A percentile compares a stretch with the other conserved stretches of the same genome.
These are phyloP conservation scores for Fraxinus platypoda DNA, from an alignment of 305 asterid genomes.

Conservation along the genomic window DNA sequence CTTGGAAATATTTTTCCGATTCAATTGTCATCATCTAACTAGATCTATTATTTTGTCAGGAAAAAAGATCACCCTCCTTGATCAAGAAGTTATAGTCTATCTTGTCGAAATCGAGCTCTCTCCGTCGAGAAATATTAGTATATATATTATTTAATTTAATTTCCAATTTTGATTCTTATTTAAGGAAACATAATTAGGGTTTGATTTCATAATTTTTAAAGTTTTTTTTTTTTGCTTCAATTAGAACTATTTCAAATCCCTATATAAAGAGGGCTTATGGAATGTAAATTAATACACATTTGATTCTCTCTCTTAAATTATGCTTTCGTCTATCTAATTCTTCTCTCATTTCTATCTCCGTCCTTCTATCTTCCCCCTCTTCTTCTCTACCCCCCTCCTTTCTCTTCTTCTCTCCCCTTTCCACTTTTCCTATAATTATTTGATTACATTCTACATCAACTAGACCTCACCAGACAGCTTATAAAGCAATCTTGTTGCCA, in stretches of 20 bases:
- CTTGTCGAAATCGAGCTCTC: background rate
- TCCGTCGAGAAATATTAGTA: background rate
- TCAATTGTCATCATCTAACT: background rate
- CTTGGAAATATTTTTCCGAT: background rate
- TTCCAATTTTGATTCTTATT: background rate
- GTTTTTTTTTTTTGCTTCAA: background rate
- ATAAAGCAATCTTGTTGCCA: background rate
- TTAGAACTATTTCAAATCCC: background rate
- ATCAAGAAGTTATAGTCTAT: background rate
- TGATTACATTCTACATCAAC: background rate
- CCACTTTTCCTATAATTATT: background rate
- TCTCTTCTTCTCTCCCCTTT: background rate
- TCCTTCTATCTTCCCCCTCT: background rate
- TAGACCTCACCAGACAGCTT: background rate
- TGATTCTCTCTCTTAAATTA: background rate
- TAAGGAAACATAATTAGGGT: background rate
- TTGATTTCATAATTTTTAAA: background rate
- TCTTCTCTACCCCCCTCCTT: background rate
- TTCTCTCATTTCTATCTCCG: background rate
- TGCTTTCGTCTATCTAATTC: background rate
- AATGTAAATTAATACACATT: background rate
- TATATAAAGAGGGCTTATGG: background rate
- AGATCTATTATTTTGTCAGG: background rate
- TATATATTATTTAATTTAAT: too few relatives aligned
- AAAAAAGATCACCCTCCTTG: background rate